Base-by-base conservation (phyloP, 192 early-diverging fungal genomes). In the Podila horticola region DNA sequence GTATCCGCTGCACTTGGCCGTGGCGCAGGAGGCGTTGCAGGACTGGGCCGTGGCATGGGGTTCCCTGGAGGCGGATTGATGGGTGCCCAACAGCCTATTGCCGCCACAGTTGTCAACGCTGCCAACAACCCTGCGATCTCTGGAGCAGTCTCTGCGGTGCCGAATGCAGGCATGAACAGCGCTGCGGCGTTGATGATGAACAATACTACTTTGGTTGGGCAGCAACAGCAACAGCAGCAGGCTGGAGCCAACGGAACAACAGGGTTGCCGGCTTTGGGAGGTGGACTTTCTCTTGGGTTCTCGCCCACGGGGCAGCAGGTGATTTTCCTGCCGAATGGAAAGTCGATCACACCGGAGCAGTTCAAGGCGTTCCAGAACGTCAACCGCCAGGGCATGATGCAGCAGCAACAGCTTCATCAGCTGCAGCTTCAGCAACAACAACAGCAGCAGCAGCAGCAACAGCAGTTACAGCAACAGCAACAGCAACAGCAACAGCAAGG, bases 301-400 rank as follows among this genome's bases (percentile, higher is more conserved):
- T 66, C 75, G 19, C 64, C 68, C 19, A 51, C 58, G 20, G 69
- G 69, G 3, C 75, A 79, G n/a, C 75, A 72, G n/a, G 70, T 79
- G 58, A 62, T 72, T 20, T 64, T 79, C 34, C 17, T 72, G 26
- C 69, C 68, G 26, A 68, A 68, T 19, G 70, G 70, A 22, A 31
- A 60, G 20, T 28, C 65, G 55, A 67, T 72, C 34, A 72, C 76
- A 0, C 59, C 65, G 5, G 58, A 67, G 29, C 76, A 79, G 48
- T 68, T 79, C 49, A 69, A 79, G 19, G 65, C 72, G 30, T 31
- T 68, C 49, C 63, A 71, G 50, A 69, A 67, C 9, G 62, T 64
- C 13, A 62, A 61, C 4, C 67, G 64, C 2, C 52, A 77, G 5
- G 58, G 50, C 28, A 63, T 30, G 22, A 5, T 30, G 49, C 17